Percentiles rank a stretch among this genome's conserved stretches.
Evolutionary conservation across 1,284 basidiomycete genomes (phyloP).

Genomic region (Sanghuangporus sanghuang): DNA sequence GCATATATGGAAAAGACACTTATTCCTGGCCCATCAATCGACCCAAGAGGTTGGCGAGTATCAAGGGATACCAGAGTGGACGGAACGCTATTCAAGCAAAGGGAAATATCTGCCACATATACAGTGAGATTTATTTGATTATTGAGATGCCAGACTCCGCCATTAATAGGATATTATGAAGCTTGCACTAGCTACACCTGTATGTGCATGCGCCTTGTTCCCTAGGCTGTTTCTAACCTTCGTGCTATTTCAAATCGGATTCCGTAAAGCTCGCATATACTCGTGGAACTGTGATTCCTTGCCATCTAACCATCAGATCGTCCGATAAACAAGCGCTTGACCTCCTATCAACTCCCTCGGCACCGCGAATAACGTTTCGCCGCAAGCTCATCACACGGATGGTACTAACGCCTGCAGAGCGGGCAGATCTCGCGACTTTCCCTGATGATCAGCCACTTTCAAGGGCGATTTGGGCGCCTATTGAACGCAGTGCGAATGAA

Average conservation of each 20-base stretch:
- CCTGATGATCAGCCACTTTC: background rate
- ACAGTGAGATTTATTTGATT: background rate
- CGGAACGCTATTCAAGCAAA: constrained; percentile 11
- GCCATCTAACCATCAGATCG: constrained; percentile 8
- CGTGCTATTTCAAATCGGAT: background rate
- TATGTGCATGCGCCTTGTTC: background rate
- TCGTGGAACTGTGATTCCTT: constrained; percentile 18
- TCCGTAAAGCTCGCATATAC: constrained; percentile 15
- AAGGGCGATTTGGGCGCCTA: constrained; percentile 12
- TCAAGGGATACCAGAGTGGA: background rate
- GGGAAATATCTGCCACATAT: constrained; percentile 8
- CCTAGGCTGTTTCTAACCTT: background rate
- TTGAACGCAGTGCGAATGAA: background rate
- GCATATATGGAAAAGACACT: constrained; percentile 6
- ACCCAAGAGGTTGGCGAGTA: constrained; percentile 11
- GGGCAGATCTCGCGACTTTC: background rate
- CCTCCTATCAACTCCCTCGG: constrained; percentile 11
- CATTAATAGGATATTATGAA: background rate
- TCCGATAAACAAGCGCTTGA: constrained; percentile 16
- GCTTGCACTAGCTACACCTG: constrained; percentile 16
- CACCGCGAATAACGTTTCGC: constrained; percentile 8
- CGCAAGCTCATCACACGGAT: constrained; percentile 6
- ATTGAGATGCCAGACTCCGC: background rate
- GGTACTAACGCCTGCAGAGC: background rate
- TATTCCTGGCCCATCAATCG: constrained; percentile 10